Base-by-base conservation (phyloP, 1,139 yeast genomes). In the Scheffersomyces quercinus region DNA sequence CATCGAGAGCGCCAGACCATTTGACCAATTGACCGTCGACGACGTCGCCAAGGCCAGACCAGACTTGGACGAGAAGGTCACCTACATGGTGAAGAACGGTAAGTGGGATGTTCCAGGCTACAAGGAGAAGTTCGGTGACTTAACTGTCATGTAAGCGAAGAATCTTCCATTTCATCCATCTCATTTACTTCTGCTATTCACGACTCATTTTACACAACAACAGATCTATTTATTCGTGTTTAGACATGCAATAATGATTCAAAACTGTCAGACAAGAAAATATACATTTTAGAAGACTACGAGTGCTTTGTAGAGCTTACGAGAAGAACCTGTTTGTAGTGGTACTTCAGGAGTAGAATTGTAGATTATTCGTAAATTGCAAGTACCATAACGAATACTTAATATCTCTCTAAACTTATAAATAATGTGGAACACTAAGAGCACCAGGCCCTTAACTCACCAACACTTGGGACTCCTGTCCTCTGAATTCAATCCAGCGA, bases 21-120 rank as follows among this genome's bases (percentile, higher is more conserved):
- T 93, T 64, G 97, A 89, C 68, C 93, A 93, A 75, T 84, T 93
- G 69, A 91, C 97, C 44, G 93, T 91, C 49, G 97, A 90, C 52
- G 99, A 93, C 60, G 88, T 93, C 56, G 86, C 87, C 63, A 82
- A 83, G 78, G 98, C 97, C 52, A 88, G 93, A 76, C 97, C 99
- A 60, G 98, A 93, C 71, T 87, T 93, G 69, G 97, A 91, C 65
- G 93, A 88, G 61, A 93, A 93, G 85, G 97, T 91, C 59, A 81
- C 79, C 64, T 89, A 89, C 75, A 86, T 93, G 95, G 91, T 93
- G 62, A 84, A 86, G 82, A 86, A 90, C 81, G 97, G 97, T 73
- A 88, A 88, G 77, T 91, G 97, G 96, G 90, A 88, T 64, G 96
- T 91, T 59, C 98, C 99, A 60, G 97, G 97, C 60, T 93, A 93